These are phyloP conservation scores for Xerophyta viscosa DNA, from an alignment of 106 monocot species.

Conservation along the genomic window DNA sequence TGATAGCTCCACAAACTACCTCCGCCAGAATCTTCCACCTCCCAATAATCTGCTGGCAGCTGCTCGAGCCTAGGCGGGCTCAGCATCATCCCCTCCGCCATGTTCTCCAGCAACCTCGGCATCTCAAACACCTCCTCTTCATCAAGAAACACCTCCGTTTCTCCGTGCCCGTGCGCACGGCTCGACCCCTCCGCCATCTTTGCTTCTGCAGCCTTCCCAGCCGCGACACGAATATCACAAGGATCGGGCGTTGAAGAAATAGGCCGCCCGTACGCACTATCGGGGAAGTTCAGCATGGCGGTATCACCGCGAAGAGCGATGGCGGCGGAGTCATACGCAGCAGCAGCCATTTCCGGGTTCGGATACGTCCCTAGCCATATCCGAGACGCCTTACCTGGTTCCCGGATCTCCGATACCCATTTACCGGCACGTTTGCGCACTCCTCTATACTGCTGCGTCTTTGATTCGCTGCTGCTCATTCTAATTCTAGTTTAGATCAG, in stretches of 20 bases:
- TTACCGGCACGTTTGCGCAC: conserved; percentile 26
- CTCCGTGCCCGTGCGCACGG: background rate
- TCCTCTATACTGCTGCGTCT: conserved; percentile 23
- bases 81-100: conserved; percentile 65
- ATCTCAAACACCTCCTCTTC: conserved; percentile 52
- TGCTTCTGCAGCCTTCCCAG: conserved; percentile 24
- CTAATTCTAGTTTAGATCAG: background rate
- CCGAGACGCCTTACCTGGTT: conserved; percentile 22
- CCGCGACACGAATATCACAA: conserved; percentile 41
- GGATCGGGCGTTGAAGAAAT: conserved; percentile 24
- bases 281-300: conserved; percentile 27
- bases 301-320: conserved; percentile 22
- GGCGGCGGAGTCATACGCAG: conserved; percentile 35
- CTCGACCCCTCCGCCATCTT: background rate
- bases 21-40: conserved; percentile 14
- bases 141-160: conserved; percentile 18
- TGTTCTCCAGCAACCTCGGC: conserved; percentile 36
- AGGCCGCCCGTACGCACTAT: background rate
- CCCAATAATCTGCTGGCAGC: conserved; percentile 1
- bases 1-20: conserved; percentile 45
- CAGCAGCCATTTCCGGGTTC: conserved; percentile 40
- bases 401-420: conserved; percentile 53
- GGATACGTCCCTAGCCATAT: conserved; percentile 45
- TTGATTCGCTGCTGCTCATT: background rate
- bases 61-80: conserved; percentile 38